Conservation (phyloP, 2,329 filamentous ascomycete genomes). For the Fusarium napiforme region DNA sequence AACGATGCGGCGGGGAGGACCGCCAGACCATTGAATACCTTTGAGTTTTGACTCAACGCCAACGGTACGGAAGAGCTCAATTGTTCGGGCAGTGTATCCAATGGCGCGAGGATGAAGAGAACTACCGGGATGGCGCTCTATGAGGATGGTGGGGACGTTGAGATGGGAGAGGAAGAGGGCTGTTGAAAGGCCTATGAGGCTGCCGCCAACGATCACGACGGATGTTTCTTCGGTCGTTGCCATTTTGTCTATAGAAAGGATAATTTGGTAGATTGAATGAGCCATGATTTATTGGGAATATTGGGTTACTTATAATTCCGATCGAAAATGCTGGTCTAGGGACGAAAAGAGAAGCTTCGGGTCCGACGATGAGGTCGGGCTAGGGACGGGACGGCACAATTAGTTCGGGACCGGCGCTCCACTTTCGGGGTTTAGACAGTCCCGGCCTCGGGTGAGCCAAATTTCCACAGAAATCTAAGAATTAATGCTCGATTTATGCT, state of each 20-base stretch:
- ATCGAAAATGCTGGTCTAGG: not conserved
- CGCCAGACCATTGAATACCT: conserved; percentile 26
- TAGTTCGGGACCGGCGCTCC: not conserved
- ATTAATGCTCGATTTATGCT: not conserved
- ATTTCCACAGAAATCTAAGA: no score
- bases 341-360: not conserved
- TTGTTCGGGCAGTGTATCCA: conserved; percentile 51
- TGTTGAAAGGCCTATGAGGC: conserved; percentile 53
- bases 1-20: conserved; percentile 33
- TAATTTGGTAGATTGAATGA: not conserved
- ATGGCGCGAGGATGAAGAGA: conserved; percentile 53
- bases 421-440: not conserved
- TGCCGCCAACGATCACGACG: conserved; percentile 54
- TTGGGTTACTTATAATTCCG: not conserved
- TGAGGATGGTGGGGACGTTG: conserved; percentile 47
- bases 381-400: not conserved
- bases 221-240: conserved; percentile 9
- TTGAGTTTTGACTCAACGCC: conserved; percentile 37
- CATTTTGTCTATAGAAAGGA: not conserved
- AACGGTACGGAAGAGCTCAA: conserved; percentile 50
- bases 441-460: not conserved
- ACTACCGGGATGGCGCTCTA: conserved; percentile 51
- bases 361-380: not conserved
- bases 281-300: accelerated
- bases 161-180: conserved; percentile 51